Evolutionary conservation across 2,329 filamentous ascomycete species (phyloP), one percentile per base, ranked within the genome.

Genomic region (Aspergillus amoenus): DNA sequence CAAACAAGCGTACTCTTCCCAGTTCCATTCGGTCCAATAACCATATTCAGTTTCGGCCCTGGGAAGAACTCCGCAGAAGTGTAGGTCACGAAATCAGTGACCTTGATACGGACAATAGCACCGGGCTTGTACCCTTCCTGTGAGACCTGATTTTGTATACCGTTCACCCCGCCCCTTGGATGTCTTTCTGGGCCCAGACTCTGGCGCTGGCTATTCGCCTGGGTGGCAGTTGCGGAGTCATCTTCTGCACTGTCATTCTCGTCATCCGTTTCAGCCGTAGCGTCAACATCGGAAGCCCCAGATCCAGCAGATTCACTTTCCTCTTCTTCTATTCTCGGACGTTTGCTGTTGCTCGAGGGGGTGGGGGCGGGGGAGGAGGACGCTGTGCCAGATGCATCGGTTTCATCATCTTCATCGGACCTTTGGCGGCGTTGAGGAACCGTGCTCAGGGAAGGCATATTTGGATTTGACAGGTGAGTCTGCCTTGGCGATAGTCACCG

Each of bases 1-100:
- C 94, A 99, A 43, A 99, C 93, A 24, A 99, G 81, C 0, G 94
- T 97, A 76, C 93, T 97, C 77, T 99, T 99, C 55, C 94, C 94
- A 0, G 94, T 97, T 34, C 94, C 94, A 68, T 99, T 99, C n/a
- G 94, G 94, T 0, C 94, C 94, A 65, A 99, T 96, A 52, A 99
- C 88, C 93, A 99, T 97, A 72, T 99, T 99, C 68, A 99, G 76
- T 70, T 90, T 93, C 1, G 94, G 93, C 0, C 94, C 94, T 12
- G 92, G 91, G 57, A 88, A 85, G 73, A 97, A 97, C 63, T 96
- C 93, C 55, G 92, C 93, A 52, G 88, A 86, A 49, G 90, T 92
- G 76, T 99, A 99, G 0, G 94, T 99, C 55, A 99, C 91, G 66
- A 99, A 99, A 74, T 97, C 90, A 48, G 83, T 84, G 44, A 97